Evolutionary conservation across 2,329 filamentous ascomycete genomes (phyloP).

Genomic region (Aureobasidium mangrovei): DNA sequence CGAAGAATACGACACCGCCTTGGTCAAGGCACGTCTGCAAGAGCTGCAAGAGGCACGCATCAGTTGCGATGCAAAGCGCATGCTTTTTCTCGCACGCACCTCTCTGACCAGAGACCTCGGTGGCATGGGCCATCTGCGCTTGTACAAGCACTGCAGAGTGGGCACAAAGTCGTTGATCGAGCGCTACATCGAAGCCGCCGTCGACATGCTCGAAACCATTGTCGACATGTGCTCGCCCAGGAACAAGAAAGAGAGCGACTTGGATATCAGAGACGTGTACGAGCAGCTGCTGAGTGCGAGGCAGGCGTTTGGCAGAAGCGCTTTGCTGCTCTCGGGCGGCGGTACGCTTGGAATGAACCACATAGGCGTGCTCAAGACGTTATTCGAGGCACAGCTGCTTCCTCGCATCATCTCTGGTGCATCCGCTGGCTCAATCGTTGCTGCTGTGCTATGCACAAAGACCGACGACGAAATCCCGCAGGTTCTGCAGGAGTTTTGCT

Average conservation of each 20-base stretch:
- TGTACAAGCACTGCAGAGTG: slow-evolving; percentile 77
- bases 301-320: slow-evolving; percentile 77
- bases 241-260: slow-evolving; percentile 32
- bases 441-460: slow-evolving; percentile 66
- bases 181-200: slow-evolving; percentile 70
- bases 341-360: slow-evolving; percentile 90
- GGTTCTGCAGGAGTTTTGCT: slow-evolving; percentile 61
- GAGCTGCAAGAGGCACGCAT: slow-evolving; percentile 67
- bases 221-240: slow-evolving; percentile 49
- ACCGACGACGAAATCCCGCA: slow-evolving; percentile 69
- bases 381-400: slow-evolving; percentile 65
- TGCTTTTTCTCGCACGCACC: slow-evolving; percentile 75
- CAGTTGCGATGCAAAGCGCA: slow-evolving; percentile 61
- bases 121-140: slow-evolving; percentile 71
- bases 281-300: slow-evolving; percentile 63
- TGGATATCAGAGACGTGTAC: slow-evolving; percentile 53
- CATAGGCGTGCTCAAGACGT: slow-evolving; percentile 73
- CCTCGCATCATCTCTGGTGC: slow-evolving; percentile 82
- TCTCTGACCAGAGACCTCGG: slow-evolving; percentile 72
- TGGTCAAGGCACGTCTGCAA: slow-evolving; percentile 61
- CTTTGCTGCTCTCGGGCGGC: slow-evolving; percentile 73
- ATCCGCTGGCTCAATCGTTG: slow-evolving; percentile 81
- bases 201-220: slow-evolving; percentile 63
- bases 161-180: slow-evolving; percentile 86
- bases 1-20: slow-evolving; percentile 60